Conservation (phyloP, 2,329 filamentous ascomycete genomes). For the Apiospora aurea region DNA sequence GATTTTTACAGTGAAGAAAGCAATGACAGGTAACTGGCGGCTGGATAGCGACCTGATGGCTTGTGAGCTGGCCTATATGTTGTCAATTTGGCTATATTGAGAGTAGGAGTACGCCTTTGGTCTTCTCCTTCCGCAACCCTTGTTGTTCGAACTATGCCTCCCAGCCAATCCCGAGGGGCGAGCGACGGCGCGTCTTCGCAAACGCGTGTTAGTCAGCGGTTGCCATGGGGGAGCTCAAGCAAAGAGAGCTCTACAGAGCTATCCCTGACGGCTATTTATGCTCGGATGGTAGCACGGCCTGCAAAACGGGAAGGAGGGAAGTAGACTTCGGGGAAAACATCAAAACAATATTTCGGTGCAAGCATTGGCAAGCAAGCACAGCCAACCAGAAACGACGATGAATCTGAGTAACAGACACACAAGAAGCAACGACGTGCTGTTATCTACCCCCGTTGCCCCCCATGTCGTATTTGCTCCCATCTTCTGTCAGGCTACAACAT, state of each 20-base stretch:
- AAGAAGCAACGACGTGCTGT: not conserved
- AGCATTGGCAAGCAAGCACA: not conserved
- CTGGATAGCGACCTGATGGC: not conserved
- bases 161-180: not conserved
- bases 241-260: not conserved
- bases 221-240: conserved; percentile 22
- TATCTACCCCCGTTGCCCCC: not conserved
- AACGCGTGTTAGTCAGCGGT: conserved; percentile 28
- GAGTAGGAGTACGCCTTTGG: not conserved
- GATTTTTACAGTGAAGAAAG: not conserved
- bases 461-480: not conserved
- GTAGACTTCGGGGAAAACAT: not conserved
- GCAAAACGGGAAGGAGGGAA: not conserved
- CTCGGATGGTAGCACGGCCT: conserved; percentile 18
- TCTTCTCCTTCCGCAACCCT: not conserved
- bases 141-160: not conserved
- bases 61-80: not conserved
- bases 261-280: not conserved
- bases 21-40: not conserved
- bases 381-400: not conserved
- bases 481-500: not conserved
- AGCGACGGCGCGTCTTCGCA: conserved; percentile 19
- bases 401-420: not conserved
- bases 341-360: conserved; percentile 11
- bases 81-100: not conserved